Conservation (phyloP, 2,329 filamentous ascomycete species). For the Diaporthe aspalathi region DNA sequence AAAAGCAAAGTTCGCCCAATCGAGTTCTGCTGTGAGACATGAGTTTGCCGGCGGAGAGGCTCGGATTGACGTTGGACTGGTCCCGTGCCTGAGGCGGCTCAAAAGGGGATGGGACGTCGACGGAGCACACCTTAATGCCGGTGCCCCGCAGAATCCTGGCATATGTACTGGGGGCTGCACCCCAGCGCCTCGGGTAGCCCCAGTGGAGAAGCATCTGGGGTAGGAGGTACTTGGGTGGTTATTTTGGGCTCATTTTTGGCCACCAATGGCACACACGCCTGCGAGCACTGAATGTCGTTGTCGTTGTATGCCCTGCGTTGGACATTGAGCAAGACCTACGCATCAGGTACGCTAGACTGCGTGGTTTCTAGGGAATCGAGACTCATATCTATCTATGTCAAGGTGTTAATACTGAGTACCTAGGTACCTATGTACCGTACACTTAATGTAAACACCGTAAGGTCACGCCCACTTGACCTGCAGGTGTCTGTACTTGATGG, state of each 20-base stretch:
- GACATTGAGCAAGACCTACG: too few species aligned
- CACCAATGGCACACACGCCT: neutral
- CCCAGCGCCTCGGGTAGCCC: too few species aligned
- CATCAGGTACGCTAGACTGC: too few species aligned
- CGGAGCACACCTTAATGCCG: slow-evolving; percentile 9
- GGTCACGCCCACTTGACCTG: too few species aligned
- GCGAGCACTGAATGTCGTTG: too few species aligned
- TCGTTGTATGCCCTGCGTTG: neutral
- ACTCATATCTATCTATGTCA: too few species aligned
- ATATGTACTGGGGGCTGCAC: slow-evolving; percentile 1
- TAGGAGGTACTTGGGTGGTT: too few species aligned
- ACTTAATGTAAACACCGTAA: too few species aligned
- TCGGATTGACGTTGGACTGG: neutral
- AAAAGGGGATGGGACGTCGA: slow-evolving; percentile 24
- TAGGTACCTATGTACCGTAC: too few species aligned
- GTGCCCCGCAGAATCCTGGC: slow-evolving; percentile 17
- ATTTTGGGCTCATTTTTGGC: neutral
- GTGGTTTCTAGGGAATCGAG: too few species aligned
- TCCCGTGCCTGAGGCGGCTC: slow-evolving; percentile 15
- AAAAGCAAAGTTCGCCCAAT: neutral
- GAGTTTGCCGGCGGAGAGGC: neutral
- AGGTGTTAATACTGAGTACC: too few species aligned
- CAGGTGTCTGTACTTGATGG: neutral
- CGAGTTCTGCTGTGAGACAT: slow-evolving; percentile 12
- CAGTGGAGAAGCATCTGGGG: neutral